Conservation (phyloP, 2,329 filamentous ascomycete genomes). For the Herpotrichia juniperi region DNA sequence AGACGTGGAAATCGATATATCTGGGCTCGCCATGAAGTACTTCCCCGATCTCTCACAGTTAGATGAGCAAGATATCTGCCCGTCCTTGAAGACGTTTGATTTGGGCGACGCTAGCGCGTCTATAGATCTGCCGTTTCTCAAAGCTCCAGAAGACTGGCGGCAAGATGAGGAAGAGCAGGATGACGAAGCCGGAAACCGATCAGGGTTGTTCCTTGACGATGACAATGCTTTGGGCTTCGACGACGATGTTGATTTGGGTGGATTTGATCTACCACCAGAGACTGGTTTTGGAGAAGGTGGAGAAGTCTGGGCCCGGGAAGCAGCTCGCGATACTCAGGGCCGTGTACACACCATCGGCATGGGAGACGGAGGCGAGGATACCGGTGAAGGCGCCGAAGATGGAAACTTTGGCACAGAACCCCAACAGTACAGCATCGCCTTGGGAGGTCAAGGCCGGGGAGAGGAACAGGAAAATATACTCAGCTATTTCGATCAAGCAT, state of each 20-base stretch:
- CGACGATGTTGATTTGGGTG: conserved; percentile 71
- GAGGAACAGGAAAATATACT: conserved; percentile 91
- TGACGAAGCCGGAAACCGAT: conserved; percentile 67
- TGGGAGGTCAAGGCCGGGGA: conserved; percentile 68
- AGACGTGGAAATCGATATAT: conserved; percentile 79
- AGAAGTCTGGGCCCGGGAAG: conserved; percentile 92
- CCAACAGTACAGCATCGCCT: conserved; percentile 78
- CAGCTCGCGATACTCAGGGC: conserved; percentile 84
- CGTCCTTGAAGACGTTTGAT: conserved; percentile 92
- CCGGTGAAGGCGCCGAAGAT: conserved; percentile 53
- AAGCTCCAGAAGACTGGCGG: conserved; percentile 85
- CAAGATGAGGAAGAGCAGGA: conserved; percentile 67
- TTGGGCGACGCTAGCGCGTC: conserved; percentile 84
- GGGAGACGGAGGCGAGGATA: conserved; percentile 61
- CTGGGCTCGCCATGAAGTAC: conserved; percentile 76
- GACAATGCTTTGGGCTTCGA: conserved; percentile 85
- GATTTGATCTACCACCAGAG: conserved; percentile 64
- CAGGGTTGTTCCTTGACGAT: conserved; percentile 84
- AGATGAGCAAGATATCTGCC: conserved; percentile 90
- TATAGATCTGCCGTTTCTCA: conserved; percentile 89
- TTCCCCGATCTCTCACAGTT: conserved; percentile 80
- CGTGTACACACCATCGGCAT: conserved; percentile 73
- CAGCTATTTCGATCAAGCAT: conserved; percentile 95
- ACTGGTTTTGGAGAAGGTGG: conserved; percentile 94
- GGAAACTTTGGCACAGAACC: conserved; percentile 62